Evolutionary conservation across 345 rosid genomes (phyloP).

Genomic region (Rhodomyrtus tomentosa): DNA sequence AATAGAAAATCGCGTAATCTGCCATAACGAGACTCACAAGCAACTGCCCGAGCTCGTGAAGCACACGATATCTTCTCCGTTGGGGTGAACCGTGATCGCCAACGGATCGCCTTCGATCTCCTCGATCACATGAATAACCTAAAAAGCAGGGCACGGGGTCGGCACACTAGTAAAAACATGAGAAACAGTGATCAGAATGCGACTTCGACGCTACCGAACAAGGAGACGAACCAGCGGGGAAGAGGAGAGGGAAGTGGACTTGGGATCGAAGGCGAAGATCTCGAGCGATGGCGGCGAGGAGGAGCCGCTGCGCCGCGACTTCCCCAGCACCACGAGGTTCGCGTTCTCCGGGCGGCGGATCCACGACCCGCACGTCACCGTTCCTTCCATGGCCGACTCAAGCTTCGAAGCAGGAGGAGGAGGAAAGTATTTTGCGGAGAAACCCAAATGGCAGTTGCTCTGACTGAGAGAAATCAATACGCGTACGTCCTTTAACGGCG

Average conservation of each 20-base stretch:
- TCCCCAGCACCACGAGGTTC: conserved; percentile 51
- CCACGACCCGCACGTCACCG: conserved; percentile 83
- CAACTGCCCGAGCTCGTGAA: conserved; percentile 74
- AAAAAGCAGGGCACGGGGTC: neutral
- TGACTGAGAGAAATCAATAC: neutral
- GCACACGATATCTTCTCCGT: conserved; percentile 74
- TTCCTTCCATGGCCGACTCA: conserved; percentile 9
- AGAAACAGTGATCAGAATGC: neutral
- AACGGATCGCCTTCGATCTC: conserved; percentile 67
- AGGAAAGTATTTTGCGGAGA: no score
- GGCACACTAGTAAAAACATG: neutral
- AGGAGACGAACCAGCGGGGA: conserved; percentile 50
- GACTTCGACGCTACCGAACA: neutral
- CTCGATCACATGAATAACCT: conserved; percentile 58
- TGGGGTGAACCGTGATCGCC: conserved; percentile 65
- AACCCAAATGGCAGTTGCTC: neutral
- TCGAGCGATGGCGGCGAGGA: conserved; percentile 43
- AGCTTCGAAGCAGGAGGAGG: neutral
- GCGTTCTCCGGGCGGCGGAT: conserved; percentile 76
- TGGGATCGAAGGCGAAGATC: conserved; percentile 77
- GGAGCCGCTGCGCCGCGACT: conserved; percentile 30
- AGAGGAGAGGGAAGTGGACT: conserved; percentile 45
- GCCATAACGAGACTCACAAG: conserved; percentile 39
- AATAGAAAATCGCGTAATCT: neutral
- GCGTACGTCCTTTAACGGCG: neutral